phyloP scores from a whole-genome alignment of 129 eudicot species.

The Flaveria sonorensis region DNA sequence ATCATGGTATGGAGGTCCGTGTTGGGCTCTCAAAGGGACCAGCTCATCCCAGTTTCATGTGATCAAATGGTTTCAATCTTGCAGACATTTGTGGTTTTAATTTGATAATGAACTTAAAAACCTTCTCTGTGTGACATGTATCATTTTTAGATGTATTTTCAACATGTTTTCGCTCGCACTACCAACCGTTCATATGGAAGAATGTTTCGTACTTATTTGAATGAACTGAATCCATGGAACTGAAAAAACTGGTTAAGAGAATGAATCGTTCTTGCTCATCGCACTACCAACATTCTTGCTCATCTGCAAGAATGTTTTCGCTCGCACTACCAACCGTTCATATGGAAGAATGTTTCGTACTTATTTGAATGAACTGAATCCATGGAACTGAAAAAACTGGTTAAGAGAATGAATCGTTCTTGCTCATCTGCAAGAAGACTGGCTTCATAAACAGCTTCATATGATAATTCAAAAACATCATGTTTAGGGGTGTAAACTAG shows the following conservation, averaged over 20 bases:
- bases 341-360: neutral
- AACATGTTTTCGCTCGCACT: constrained; percentile 19
- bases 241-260: too few relatives aligned
- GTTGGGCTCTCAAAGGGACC: constrained; percentile 89
- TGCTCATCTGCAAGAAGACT: neutral
- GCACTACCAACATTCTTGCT: too few relatives aligned
- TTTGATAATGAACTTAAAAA: constrained; percentile 31
- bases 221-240: too few relatives aligned
- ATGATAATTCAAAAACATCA: too few relatives aligned
- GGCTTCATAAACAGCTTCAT: neutral
- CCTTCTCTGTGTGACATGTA: constrained; percentile 21
- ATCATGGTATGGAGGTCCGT: constrained; percentile 95
- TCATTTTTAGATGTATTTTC: constrained; percentile 18
- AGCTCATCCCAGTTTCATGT: constrained; percentile 70
- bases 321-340: neutral
- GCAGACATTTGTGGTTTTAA: constrained; percentile 25
- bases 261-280: neutral
- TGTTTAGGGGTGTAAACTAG: too few relatives aligned
- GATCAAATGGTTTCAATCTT: constrained; percentile 32
- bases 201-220: neutral
- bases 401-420: too few relatives aligned
- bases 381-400: too few relatives aligned
- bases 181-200: neutral
- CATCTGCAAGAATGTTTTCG: neutral
- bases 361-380: too few relatives aligned